Evolutionary conservation across 371 early-diverging fungal genomes (phyloP), one percentile per base, ranked within the genome.

Genomic region (Sporodiniella umbellata): DNA sequence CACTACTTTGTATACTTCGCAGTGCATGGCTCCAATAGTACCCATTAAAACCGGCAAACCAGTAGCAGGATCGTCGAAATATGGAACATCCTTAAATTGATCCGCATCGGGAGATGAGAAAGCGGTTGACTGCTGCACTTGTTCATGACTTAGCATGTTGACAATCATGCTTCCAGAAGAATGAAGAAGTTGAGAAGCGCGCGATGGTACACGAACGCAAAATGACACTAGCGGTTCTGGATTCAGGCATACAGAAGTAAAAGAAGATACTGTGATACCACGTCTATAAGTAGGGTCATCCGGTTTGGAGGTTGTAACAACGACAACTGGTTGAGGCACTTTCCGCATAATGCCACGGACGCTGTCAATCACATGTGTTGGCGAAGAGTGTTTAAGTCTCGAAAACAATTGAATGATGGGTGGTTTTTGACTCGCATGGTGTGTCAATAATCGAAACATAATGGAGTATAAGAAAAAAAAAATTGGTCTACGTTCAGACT

Each of bases 181-280:
- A 58, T 83, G 81, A 17, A 85, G 52, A 11, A 79, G 42, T 0
- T 73, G 72, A 1, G 83, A 81, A 0, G 82, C 82, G 0, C 80
- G 69, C 15, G 88, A 88, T 7, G 86, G 88, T 1, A 66, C 58
- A 11, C 83, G 79, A 1, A 88, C 78, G 52, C 80, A 79, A 54
- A 88, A 88, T 0, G 83, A 75, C 11, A 88, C 70, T 18, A 84
- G 62, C 2, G 88, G 84, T 17, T 75, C 68, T 3, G 88, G 88
- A 19, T 74, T 56, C 0, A 88, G 59, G n/a, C 84, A 80, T 12
- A 88, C 79, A 2, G 88, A 85, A 0, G 84, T 84, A 42, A 88
- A 86, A 3, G 86, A 86, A 17, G 80, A 77, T 18, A 85, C 81
- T 1, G 88, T 88, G 30, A 83, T 83, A 14, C 86, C 88, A 8